phyloP scores from a whole-genome alignment of 108 stramenopile species.

The Skeletonema tropicum region DNA sequence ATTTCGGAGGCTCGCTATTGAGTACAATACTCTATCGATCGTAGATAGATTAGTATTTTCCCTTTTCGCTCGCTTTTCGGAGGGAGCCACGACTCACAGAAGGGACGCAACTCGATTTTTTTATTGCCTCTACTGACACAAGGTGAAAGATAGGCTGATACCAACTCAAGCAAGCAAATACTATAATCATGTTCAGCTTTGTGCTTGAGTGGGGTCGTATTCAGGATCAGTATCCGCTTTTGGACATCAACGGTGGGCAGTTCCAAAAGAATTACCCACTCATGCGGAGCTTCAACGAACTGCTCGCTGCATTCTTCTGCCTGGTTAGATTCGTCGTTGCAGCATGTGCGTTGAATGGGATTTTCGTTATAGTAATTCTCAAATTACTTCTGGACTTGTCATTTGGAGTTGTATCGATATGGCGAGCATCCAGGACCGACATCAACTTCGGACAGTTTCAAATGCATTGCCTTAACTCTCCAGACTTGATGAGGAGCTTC shows the following conservation, averaged over 20 bases:
- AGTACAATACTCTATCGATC: too few species aligned
- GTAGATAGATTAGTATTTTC: too few species aligned
- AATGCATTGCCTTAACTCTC: neutral
- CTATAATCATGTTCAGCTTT: neutral
- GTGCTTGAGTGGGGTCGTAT: neutral
- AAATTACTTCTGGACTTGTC: too few species aligned
- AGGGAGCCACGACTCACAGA: too few species aligned
- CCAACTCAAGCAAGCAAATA: neutral
- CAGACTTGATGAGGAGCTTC: neutral
- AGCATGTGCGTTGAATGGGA: neutral
- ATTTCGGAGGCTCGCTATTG: too few species aligned
- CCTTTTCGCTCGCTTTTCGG: too few species aligned
- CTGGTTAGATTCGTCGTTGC: neutral
- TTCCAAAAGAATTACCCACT: neutral
- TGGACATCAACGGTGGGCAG: neutral
- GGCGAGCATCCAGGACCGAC: neutral
- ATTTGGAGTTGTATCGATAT: too few species aligned
- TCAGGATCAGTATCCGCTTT: neutral
- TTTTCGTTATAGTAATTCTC: too few species aligned
- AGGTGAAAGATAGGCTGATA: neutral
- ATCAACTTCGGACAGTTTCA: neutral
- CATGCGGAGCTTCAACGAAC: neutral
- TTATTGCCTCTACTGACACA: neutral
- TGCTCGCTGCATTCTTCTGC: neutral
- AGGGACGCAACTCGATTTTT: too few species aligned